phyloP scores from a whole-genome alignment of 805 yeast species.

The Candida jianshihensis region DNA sequence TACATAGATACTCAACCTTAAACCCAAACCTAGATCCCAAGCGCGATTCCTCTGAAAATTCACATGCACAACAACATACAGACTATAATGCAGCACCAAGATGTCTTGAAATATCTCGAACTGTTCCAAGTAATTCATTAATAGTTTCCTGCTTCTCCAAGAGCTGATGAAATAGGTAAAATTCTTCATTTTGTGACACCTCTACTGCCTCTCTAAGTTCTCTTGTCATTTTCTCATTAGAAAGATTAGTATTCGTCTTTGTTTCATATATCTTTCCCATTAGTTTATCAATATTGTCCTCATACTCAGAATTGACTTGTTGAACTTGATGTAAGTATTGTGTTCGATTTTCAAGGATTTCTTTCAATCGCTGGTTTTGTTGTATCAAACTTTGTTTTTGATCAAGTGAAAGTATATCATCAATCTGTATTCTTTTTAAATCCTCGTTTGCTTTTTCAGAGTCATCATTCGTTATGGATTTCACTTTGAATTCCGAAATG shows the following conservation, averaged over 20 bases:
- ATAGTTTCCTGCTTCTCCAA: slow-evolving; percentile 8
- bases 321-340: slow-evolving; percentile 6
- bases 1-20: too few species aligned
- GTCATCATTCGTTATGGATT: background rate
- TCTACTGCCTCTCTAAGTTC: slow-evolving; percentile 3
- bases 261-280: slow-evolving; percentile 5
- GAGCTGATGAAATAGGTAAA: slow-evolving; percentile 6
- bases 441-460: background rate
- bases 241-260: slow-evolving; percentile 4
- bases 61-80: too few species aligned
- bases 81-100: background rate
- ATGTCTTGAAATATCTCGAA: slow-evolving; percentile 6
- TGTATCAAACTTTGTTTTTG: slow-evolving; percentile 6
- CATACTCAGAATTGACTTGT: slow-evolving; percentile 11
- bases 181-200: slow-evolving; percentile 8
- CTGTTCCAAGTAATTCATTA: slow-evolving; percentile 4
- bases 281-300: slow-evolving; percentile 5
- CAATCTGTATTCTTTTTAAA: background rate
- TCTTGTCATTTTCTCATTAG: slow-evolving; percentile 2
- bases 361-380: slow-evolving; percentile 13
- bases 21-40: too few species aligned
- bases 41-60: too few species aligned
- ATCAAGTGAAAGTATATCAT: background rate
- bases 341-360: slow-evolving; percentile 5
- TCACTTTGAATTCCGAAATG: slow-evolving; percentile 1